Percentiles rank a stretch among this genome's conserved stretches.
These are phyloP conservation scores for Chrysosporium keratinophilum DNA, from an alignment of 2,329 filamentous ascomycete species.

Conservation along the genomic window DNA sequence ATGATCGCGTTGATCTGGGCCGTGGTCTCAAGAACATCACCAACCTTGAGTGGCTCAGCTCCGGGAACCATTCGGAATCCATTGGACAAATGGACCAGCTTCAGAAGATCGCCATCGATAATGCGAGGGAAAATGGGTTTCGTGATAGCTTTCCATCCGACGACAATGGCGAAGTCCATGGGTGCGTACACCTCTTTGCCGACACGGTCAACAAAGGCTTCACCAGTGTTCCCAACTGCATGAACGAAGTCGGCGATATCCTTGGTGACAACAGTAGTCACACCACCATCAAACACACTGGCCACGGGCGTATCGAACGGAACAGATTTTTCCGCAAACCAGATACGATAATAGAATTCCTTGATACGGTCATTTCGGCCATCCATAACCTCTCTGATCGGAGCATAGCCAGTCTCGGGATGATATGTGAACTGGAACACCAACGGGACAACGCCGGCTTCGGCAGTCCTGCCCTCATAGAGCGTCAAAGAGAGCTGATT, in stretches of 20 bases:
- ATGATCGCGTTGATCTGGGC: slow-evolving; percentile 95
- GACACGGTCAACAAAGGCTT: slow-evolving; percentile 91
- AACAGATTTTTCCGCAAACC: slow-evolving; percentile 81
- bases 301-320: slow-evolving; percentile 78
- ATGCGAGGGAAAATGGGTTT: slow-evolving; percentile 97
- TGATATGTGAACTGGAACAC: slow-evolving; percentile 86
- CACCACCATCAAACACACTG: slow-evolving; percentile 80
- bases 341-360: slow-evolving; percentile 96
- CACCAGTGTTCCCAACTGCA: slow-evolving; percentile 92
- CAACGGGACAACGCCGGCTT: slow-evolving; percentile 70
- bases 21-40: slow-evolving; percentile 81
- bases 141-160: slow-evolving; percentile 97
- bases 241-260: slow-evolving; percentile 99
- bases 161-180: slow-evolving; percentile 98
- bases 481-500: slow-evolving; percentile 80
- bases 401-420: slow-evolving; percentile 93
- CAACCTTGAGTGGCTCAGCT: slow-evolving; percentile 88
- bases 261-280: slow-evolving; percentile 74
- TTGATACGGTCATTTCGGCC: slow-evolving; percentile 96
- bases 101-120: slow-evolving; percentile 91
- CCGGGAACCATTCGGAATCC: slow-evolving; percentile 97
- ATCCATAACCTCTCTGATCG: slow-evolving; percentile 92
- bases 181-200: slow-evolving; percentile 90
- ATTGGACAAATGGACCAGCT: slow-evolving; percentile 93
- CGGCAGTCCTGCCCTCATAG: slow-evolving; percentile 84